Evolutionary conservation across 225 moss, liverwort and hornwort species (phyloP).

Genomic region (Bryum argenteum): DNA sequence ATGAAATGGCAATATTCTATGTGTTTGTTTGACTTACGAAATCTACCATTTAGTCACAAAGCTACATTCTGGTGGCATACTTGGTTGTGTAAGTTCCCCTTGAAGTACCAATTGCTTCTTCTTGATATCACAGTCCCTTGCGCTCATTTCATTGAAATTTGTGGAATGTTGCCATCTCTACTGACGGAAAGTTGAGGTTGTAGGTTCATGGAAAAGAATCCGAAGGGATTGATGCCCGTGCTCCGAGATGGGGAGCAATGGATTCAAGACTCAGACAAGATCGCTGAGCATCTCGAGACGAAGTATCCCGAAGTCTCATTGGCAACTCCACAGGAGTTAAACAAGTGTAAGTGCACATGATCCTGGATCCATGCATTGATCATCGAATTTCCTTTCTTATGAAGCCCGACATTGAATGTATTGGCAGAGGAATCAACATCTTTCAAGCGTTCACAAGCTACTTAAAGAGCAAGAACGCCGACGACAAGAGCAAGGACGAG

Average conservation of each 20-base stretch:
- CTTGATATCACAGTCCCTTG: not conserved
- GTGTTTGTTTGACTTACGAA: too few relatives aligned
- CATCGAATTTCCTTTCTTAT: not conserved
- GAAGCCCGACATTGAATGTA: too few relatives aligned
- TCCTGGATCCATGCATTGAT: not conserved
- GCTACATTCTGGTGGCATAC: too few relatives aligned
- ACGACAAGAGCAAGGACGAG: constrained; percentile 62
- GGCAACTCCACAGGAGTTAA: constrained; percentile 67
- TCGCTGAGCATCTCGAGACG: constrained; percentile 77
- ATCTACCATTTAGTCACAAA: too few relatives aligned
- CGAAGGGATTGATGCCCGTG: constrained; percentile 79
- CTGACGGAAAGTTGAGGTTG: not conserved
- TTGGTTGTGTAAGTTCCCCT: too few relatives aligned
- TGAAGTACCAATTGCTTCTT: too few relatives aligned
- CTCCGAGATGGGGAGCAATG: constrained; percentile 82
- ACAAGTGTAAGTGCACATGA: constrained; percentile 54
- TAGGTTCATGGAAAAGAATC: constrained; percentile 85
- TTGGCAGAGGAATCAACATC: constrained; percentile 57
- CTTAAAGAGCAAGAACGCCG: constrained; percentile 69
- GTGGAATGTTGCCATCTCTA: not conserved
- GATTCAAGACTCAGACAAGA: constrained; percentile 92
- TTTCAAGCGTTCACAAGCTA: constrained; percentile 78
- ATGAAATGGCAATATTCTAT: too few relatives aligned
- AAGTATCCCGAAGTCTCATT: constrained; percentile 66
- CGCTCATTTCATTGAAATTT: not conserved